A percentile compares a stretch with the other conserved stretches of the same genome.
These are phyloP conservation scores for Kodamaea fungicola DNA, from an alignment of 1,139 yeast genomes.

Conservation along the genomic window DNA sequence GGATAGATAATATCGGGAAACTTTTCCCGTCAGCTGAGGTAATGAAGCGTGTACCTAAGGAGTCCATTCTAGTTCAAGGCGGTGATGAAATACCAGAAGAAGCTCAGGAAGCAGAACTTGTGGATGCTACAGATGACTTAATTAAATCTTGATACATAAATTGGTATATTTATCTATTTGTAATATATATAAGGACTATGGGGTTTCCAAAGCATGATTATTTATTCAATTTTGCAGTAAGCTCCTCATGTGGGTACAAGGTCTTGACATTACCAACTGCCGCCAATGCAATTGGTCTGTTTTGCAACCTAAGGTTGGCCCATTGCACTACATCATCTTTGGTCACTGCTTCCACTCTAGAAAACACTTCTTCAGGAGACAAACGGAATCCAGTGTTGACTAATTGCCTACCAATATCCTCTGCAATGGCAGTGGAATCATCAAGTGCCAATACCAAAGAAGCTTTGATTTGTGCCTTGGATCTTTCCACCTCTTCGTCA, in stretches of 20 bases:
- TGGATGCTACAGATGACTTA: slow-evolving; percentile 3
- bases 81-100: slow-evolving; percentile 28
- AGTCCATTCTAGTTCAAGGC: slow-evolving; percentile 45
- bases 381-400: slow-evolving; percentile 91
- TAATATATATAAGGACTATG: too few species aligned
- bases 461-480: slow-evolving; percentile 93
- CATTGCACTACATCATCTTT: slow-evolving; percentile 79
- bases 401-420: slow-evolving; percentile 95
- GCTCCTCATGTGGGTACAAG: slow-evolving; percentile 56
- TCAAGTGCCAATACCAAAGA: slow-evolving; percentile 84
- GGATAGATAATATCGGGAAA: slow-evolving; percentile 89
- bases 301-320: slow-evolving; percentile 80
- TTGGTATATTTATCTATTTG: too few species aligned
- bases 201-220: background rate
- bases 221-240: slow-evolving; percentile 17
- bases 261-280: slow-evolving; percentile 80
- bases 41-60: slow-evolving; percentile 73
- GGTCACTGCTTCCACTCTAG: slow-evolving; percentile 74
- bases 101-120: slow-evolving; percentile 2
- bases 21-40: slow-evolving; percentile 66
- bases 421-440: slow-evolving; percentile 95
- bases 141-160: slow-evolving; percentile 1
- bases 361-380: slow-evolving; percentile 89
- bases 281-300: slow-evolving; percentile 82
- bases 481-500: slow-evolving; percentile 86